Evolutionary conservation across 768 basidiomycete genomes (phyloP).

Genomic region (Rhizopogon roseolus): DNA sequence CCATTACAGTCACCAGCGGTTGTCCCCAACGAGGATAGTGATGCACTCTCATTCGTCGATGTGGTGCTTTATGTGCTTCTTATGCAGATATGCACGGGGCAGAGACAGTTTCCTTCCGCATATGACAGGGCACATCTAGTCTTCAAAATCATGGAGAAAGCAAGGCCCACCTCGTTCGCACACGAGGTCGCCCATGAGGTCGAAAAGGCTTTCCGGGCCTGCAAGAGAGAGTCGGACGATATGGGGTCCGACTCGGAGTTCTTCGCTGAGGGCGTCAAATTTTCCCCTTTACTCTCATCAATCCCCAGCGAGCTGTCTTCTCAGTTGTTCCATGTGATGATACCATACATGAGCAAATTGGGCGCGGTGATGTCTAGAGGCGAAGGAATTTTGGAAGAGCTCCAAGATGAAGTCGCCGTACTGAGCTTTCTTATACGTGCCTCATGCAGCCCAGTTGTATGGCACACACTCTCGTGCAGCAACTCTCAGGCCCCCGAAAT

Average conservation of each 20-base stretch:
- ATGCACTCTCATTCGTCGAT: background rate
- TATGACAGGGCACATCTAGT: background rate
- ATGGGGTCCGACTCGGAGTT: no score
- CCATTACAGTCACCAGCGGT: background rate
- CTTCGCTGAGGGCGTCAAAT: background rate
- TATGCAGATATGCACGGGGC: constrained; percentile 2
- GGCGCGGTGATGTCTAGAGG: background rate
- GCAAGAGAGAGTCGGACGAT: background rate
- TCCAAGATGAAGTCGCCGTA: background rate
- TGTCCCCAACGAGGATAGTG: background rate
- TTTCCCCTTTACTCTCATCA: background rate
- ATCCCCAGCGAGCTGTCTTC: constrained; percentile 1
- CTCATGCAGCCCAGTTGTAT: background rate
- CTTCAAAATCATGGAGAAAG: background rate
- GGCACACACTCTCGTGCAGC: background rate
- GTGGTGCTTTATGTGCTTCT: constrained; percentile 4
- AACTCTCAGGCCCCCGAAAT: background rate
- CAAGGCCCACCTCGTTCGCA: background rate
- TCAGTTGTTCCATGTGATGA: constrained; percentile 21
- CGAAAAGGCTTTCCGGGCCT: background rate
- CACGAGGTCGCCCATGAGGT: background rate
- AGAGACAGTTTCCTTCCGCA: background rate
- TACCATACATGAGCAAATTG: constrained; percentile 15
- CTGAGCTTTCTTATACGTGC: background rate
- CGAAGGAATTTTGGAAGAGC: background rate